A percentile compares a stretch with the other conserved stretches of the same genome.
phyloP scores from a whole-genome alignment of 2,329 filamentous ascomycete species.

The Teratosphaeria zuluensis region DNA sequence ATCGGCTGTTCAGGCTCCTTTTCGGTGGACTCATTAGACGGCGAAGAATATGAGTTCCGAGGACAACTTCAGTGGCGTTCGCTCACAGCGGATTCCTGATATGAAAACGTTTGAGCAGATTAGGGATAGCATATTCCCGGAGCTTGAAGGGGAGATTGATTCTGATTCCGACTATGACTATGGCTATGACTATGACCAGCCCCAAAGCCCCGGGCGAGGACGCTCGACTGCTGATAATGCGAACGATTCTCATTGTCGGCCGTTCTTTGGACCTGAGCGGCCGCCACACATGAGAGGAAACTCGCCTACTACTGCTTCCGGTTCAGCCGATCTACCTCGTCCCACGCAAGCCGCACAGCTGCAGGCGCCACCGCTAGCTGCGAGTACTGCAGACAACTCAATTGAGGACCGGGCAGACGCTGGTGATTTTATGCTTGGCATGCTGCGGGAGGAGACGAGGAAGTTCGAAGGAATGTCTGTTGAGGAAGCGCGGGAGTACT shows the following conservation, averaged over 20 bases:
- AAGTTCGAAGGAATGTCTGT: no score
- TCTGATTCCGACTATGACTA: not conserved
- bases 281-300: not conserved
- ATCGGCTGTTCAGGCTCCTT: no score
- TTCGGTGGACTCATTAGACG: no score
- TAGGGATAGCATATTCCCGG: not conserved
- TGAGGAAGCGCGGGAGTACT: no score
- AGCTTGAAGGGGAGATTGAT: not conserved
- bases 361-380: not conserved
- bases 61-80: no score
- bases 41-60: no score
- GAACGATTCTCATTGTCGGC: not conserved
- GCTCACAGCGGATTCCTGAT: slow-evolving; percentile 25
- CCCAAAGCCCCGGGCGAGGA: not conserved
- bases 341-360: not conserved
- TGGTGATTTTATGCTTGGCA: no score
- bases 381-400: not conserved
- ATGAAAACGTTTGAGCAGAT: slow-evolving; percentile 14
- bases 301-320: no score
- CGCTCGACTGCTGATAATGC: not conserved
- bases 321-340: not conserved
- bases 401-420: no score
- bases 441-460: no score
- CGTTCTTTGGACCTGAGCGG: not conserved
- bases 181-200: not conserved